A percentile compares a stretch with the other conserved stretches of the same genome.
These are phyloP conservation scores for Trametes coccinea DNA, from an alignment of 768 basidiomycete genomes.

Conservation along the genomic window DNA sequence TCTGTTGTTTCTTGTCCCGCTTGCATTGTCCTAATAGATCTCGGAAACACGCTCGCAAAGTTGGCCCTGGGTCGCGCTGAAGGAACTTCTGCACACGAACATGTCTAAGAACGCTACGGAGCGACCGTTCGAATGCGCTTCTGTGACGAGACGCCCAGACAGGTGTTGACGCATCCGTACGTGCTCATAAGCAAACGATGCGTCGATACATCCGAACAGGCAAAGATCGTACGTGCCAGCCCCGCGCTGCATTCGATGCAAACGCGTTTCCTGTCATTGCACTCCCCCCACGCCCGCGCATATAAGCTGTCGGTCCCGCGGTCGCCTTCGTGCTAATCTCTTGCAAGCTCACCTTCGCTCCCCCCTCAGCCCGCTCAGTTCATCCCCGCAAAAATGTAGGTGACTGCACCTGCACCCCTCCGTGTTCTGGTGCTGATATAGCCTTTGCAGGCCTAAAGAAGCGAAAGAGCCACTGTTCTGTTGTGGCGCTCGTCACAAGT, in stretches of 20 bases:
- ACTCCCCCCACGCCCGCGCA: no score
- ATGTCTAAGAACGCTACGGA: no score
- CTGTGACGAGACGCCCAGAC: background rate
- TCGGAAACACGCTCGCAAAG: no score
- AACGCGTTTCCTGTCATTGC: background rate
- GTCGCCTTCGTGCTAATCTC: background rate
- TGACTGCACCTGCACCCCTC: background rate
- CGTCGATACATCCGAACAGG: background rate
- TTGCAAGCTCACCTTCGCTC: background rate
- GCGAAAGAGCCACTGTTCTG: slow-evolving; percentile 10
- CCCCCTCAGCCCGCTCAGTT: background rate
- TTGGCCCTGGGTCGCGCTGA: no score
- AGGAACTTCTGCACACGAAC: no score
- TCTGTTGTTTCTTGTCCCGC: background rate
- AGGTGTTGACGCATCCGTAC: background rate
- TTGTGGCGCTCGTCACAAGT: slow-evolving; percentile 11
- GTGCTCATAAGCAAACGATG: background rate
- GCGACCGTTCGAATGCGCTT: background rate
- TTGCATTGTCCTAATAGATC: no score
- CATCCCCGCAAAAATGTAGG: background rate
- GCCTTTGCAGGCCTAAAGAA: slow-evolving; percentile 7
- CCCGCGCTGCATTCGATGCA: background rate
- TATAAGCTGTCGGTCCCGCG: no score
- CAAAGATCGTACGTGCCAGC: background rate
- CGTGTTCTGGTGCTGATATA: background rate